Evolutionary conservation across 352 stramenopile genomes (phyloP), one percentile per base, ranked within the genome.

Genomic region (Aphanomyces euteiches): DNA sequence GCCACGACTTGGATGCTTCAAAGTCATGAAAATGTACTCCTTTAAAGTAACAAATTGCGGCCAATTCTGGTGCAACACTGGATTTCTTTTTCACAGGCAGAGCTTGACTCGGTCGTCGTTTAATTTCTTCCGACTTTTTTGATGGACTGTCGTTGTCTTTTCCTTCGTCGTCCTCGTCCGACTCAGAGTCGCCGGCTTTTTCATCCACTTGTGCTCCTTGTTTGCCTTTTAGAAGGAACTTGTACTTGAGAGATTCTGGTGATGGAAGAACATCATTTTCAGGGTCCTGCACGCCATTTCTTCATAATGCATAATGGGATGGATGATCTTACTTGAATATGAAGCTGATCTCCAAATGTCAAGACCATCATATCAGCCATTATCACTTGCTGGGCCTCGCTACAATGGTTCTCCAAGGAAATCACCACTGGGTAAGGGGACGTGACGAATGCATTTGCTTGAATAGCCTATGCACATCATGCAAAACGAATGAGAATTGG

Each of bases 351-450:
- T 6, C 69, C 68, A 4, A 82, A 74, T 21, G 54, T 28, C 37
- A 61, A n/a, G 3, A 45, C 40, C 47, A 83, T 68, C 34, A 76
- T 77, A 4, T 70, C 28, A 1, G 78, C 77, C 73, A 88, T 85
- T 37, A 75, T 75, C 36, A 74, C 50, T 73, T 89, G 80, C 66
- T 88, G 77, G 5, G 69, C 34, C 36, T 80, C 61, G n/a, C 50
- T 73, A 61, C 81, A 89, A 73, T 89, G 81, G 71, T 89, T 88
- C 74, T 89, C 80, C 15, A 89, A 63, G 17, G 74, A 83, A 15
- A 89, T 47, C 19, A 89, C 87, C 19, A 89, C 76, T 5, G 81
- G 80, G 38, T 74, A 83, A 37, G 80, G 69, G 8, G 71, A 80
- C 28, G 50, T 36, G 17, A 28, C 45, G 28, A 69, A 69, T 8